These are phyloP conservation scores for Pythium rhizo-oryzae DNA, from an alignment of 352 stramenopile species.

Conservation along the genomic window DNA sequence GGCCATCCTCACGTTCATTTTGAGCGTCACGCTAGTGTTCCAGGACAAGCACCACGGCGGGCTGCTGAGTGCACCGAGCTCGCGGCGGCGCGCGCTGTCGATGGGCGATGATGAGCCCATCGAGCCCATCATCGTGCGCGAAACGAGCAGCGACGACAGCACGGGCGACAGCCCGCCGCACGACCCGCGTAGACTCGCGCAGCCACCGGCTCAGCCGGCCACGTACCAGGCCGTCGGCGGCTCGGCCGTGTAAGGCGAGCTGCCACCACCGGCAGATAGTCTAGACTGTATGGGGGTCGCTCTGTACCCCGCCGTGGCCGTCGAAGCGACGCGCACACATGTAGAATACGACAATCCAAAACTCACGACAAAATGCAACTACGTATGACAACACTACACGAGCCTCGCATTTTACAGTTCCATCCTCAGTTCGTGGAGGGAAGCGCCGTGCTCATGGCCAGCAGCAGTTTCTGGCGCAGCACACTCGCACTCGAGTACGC, in stretches of 20 bases:
- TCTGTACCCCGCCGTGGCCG: too few species aligned
- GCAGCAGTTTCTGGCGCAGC: constrained; percentile 60
- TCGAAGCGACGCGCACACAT: not conserved
- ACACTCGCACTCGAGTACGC: constrained; percentile 51
- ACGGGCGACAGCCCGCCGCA: constrained; percentile 7
- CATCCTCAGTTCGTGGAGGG: not conserved
- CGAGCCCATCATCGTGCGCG: constrained; percentile 40
- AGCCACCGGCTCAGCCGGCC: not conserved
- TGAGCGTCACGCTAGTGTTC: constrained; percentile 67
- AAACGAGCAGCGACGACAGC: constrained; percentile 15
- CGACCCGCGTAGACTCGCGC: constrained; percentile 5
- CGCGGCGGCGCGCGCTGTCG: constrained; percentile 54
- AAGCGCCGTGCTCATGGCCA: constrained; percentile 51
- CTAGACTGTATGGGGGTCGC: too few species aligned
- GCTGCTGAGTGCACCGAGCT: constrained; percentile 58
- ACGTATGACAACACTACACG: not conserved
- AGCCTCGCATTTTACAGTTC: not conserved
- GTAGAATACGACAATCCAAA: not conserved
- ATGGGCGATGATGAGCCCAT: constrained; percentile 65
- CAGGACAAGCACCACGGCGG: constrained; percentile 63
- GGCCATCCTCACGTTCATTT: constrained; percentile 63
- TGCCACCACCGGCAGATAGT: too few species aligned
- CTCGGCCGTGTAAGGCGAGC: not conserved
- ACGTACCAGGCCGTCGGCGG: constrained; percentile 12
- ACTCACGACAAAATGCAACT: too few species aligned